These are phyloP conservation scores for Syncephalastrum monosporum DNA, from an alignment of 371 early-diverging fungal species.

Conservation along the genomic window DNA sequence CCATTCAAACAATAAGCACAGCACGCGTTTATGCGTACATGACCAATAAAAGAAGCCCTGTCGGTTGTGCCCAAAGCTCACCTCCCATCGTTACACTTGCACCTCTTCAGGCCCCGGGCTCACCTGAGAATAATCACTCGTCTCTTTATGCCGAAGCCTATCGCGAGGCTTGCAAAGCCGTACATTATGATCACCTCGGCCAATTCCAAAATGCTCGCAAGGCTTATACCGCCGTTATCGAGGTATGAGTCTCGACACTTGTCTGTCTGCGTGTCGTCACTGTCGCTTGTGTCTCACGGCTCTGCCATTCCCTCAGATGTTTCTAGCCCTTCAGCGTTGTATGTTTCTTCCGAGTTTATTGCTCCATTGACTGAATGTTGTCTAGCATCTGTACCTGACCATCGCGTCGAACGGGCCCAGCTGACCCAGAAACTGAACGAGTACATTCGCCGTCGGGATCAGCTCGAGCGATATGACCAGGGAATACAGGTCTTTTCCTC, in stretches of 20 bases:
- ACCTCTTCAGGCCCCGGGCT: not conserved
- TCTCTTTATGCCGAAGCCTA: constrained; percentile 49
- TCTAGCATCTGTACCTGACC: constrained; percentile 2
- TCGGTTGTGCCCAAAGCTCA: constrained; percentile 4
- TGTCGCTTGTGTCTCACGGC: no score
- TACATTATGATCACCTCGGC: constrained; percentile 47
- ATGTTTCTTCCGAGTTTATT: no score
- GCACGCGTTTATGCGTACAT: constrained; percentile 13
- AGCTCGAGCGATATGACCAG: constrained; percentile 27
- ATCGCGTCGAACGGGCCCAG: constrained; percentile 20
- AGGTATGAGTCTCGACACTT: constrained; percentile 29
- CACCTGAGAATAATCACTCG: no score
- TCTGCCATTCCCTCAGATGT: no score
- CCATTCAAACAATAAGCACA: no score
- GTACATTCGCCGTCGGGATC: constrained; percentile 38
- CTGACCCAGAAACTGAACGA: constrained; percentile 39
- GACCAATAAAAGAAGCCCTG: constrained; percentile 11
- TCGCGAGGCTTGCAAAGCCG: constrained; percentile 45
- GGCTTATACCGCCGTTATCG: constrained; percentile 46
- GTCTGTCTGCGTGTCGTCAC: no score
- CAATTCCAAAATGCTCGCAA: constrained; percentile 44
- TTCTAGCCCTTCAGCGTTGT: no score
- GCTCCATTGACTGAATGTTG: no score
- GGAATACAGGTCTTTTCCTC: no score
- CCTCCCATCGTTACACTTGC: constrained; percentile 6